Percentiles rank a stretch among this genome's conserved stretches.
Conservation (phyloP, 1,139 yeast genomes). For the Ashbya aceris region DNA sequence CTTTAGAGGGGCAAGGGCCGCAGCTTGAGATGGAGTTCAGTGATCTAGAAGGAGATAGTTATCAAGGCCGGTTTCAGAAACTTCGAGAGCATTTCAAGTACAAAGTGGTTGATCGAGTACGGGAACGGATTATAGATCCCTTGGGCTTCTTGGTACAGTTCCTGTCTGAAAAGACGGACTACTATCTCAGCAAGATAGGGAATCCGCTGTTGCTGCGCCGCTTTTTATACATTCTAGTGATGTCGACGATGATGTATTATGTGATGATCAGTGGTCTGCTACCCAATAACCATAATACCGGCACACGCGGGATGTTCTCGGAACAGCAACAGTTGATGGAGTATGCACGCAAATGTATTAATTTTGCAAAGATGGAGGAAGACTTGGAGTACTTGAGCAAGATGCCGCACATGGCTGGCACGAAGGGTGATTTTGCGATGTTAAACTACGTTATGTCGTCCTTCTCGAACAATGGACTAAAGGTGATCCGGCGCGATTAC, state of each 20-base stretch:
- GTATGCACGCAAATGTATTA: conserved; percentile 44
- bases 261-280: conserved; percentile 46
- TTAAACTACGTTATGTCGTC: conserved; percentile 55
- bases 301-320: conserved; percentile 50
- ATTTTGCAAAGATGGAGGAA: conserved; percentile 51
- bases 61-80: conserved; percentile 11
- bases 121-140: conserved; percentile 21
- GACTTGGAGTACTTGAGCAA: conserved; percentile 69
- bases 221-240: conserved; percentile 55
- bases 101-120: conserved; percentile 18
- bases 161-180: conserved; percentile 42
- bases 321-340: conserved; percentile 45
- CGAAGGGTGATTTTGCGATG: conserved; percentile 70
- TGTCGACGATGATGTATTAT: conserved; percentile 48
- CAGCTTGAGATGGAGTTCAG: conserved; percentile 3
- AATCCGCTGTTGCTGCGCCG: conserved; percentile 81
- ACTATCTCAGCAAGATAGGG: conserved; percentile 53
- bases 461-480: conserved; percentile 49
- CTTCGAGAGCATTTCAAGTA: conserved; percentile 12
- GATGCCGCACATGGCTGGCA: conserved; percentile 82
- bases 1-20: background rate
- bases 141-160: conserved; percentile 22
- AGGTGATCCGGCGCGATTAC: conserved; percentile 41
- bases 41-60: conserved; percentile 6
- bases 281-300: conserved; percentile 41